Base-by-base conservation (phyloP, 345 rosid species). In the Salix suchowensis region DNA sequence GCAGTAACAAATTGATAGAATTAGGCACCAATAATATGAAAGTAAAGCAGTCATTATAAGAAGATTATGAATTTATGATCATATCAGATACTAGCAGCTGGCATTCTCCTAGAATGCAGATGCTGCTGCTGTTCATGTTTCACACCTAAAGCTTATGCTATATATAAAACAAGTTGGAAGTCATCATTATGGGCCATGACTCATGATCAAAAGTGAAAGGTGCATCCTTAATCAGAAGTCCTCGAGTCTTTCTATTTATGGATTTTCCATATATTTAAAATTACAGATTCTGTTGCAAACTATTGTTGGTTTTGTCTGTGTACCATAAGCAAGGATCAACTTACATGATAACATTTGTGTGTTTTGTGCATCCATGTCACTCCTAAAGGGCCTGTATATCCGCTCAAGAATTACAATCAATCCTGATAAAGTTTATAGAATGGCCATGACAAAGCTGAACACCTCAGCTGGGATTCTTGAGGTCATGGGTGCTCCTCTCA, bases 401-500 rank as follows among this genome's bases (percentile, higher is more conserved):
- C 94, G 96, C n/a, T 79, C 98, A 52, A 90, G 99, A 78, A 83
- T 91, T 75, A 91, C 88, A 1, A 87, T 96, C 82, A 96, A 93
- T 84, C 97, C 99, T 14, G 98, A 93, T 82, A 91, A 83, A 86
- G 94, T 91, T 65, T 95, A 91, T 81, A 87, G 98, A 87, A 91
- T 91, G 69, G 92, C 96, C 42, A 93, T 93, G 98, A 88, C 90
- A 77, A 89, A 73, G 86, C 97, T 96, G 32, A 93, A 96, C 79
- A 89, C 94, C 28, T 82, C 93, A 71, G 97, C 98, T 82, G 96
- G 90, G 60, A 90, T 89, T 86, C 99, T 96, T 64, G 99, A 96
- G 85, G 96, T 93, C 76, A 93, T 96, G 98, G 99, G 97, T 74
- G 98, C 97, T 69, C 98, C 98, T 42, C 92, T 94, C 28, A 52